Conservation (phyloP, 163 green algal genomes). For the Dunaliella salina region DNA sequence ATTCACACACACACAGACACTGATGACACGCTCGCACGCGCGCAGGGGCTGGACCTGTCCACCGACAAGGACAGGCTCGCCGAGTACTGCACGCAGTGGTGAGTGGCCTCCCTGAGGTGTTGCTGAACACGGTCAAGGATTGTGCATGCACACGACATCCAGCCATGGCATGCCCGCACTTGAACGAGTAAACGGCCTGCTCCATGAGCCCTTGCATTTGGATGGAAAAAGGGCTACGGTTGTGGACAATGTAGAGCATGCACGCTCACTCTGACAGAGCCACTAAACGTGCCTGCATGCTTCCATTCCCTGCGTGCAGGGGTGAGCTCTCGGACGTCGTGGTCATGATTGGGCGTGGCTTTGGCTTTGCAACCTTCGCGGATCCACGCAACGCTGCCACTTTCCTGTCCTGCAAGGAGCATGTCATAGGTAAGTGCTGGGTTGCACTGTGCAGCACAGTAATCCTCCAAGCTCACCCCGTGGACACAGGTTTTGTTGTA, state of each 20-base stretch:
- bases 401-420: slow-evolving; percentile 58
- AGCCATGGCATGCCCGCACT: too few species aligned
- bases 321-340: slow-evolving; percentile 59
- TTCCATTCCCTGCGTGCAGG: slow-evolving; percentile 24
- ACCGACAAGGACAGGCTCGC: slow-evolving; percentile 26
- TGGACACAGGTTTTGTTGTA: too few species aligned
- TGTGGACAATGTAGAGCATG: too few species aligned
- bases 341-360: slow-evolving; percentile 68
- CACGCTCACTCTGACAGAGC: too few species aligned
- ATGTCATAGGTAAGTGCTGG: slow-evolving; percentile 35
- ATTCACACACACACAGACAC: too few species aligned
- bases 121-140: too few species aligned
- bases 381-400: slow-evolving; percentile 68
- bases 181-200: too few species aligned
- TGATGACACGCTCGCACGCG: not conserved
- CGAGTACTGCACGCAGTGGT: slow-evolving; percentile 32
- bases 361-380: slow-evolving; percentile 81
- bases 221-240: too few species aligned
- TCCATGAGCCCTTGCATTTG: too few species aligned
- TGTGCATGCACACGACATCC: not conserved
- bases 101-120: not conserved
- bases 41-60: slow-evolving; percentile 9
- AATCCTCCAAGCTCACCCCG: too few species aligned
- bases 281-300: not conserved
- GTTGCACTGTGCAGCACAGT: too few species aligned